Evolutionary conservation across 371 early-diverging fungal species (phyloP).

Genomic region (Syncephalastrum sp.): DNA sequence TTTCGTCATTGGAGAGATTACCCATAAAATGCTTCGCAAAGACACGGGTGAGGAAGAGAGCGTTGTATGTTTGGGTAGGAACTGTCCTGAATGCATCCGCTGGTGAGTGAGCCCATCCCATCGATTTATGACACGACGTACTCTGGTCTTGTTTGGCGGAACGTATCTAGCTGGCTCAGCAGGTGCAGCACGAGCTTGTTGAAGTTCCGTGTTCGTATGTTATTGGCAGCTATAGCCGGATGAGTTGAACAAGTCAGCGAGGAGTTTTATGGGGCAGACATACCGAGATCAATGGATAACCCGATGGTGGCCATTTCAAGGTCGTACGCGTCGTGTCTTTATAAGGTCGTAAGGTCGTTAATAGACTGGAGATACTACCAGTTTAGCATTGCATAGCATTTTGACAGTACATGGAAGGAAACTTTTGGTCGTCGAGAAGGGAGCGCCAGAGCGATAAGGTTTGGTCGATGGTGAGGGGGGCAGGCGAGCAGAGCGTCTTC

Average conservation of each 20-base stretch:
- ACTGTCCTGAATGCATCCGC: constrained; percentile 17
- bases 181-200: constrained; percentile 61
- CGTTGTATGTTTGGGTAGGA: constrained; percentile 63
- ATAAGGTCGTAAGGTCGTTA: background rate
- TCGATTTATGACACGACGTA: constrained; percentile 25
- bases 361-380: background rate
- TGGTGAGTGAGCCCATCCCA: background rate
- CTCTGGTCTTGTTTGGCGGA: constrained; percentile 46
- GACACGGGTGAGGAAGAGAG: constrained; percentile 64
- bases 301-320: constrained; percentile 69
- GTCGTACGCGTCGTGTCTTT: constrained; percentile 73
- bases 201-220: constrained; percentile 65
- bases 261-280: background rate
- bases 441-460: constrained; percentile 38
- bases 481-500: constrained; percentile 46
- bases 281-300: constrained; percentile 66
- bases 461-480: constrained; percentile 18
- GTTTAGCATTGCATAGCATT: background rate
- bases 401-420: constrained; percentile 25
- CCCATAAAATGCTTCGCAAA: constrained; percentile 70
- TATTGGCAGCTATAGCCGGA: constrained; percentile 56
- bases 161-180: constrained; percentile 53
- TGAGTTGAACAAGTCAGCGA: background rate
- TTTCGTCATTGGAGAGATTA: constrained; percentile 55
- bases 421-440: constrained; percentile 47